Evolutionary conservation across 2,329 filamentous ascomycete genomes (phyloP), one percentile per base, ranked within the genome.

Genomic region (Trichoderma gracile): DNA sequence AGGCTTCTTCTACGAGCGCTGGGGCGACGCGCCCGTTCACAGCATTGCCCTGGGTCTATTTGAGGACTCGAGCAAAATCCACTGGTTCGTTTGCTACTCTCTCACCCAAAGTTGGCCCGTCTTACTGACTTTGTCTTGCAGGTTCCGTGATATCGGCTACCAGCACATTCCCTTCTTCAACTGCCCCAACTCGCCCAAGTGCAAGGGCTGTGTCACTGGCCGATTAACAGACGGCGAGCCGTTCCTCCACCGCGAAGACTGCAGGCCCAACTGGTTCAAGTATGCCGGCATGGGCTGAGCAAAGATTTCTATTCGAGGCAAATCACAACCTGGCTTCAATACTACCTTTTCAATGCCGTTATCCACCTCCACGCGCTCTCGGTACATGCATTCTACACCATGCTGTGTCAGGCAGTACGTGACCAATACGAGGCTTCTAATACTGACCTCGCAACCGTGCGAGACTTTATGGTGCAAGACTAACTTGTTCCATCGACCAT

Each of bases 61-160:
- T 74, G 94, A 96, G 73, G 94, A 99, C 74, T 86, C 88, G 73
- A 90, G 84, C 78, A 93, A 92, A 76, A 91, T 99, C 67, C 94
- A 98, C 77, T 98, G 93, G 93, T 96, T 79, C 67, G 89, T 80
- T 14, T 25, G n/a, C 27, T 5, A 12, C 8, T 7, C 46, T 6
- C 50, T 46, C 6, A 19, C 12, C 27, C 8, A 17, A n/a, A 59
- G 9, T 19, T 10, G 10, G 27, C n/a, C 19, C 3, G 21, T 12
- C 42, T 53, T 58, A 23, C 67, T 71, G 55, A 69, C 27, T 23
- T 8, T 38, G 14, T n/a, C n/a, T 57, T 63, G 7, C 68, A 97
- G 93, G 93, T 99, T 99, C 89, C 93, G 94, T 61, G 95, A 99
- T 75, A 98, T 99, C 70, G 95, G 95, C 65, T 99, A 99, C 79